phyloP scores from a whole-genome alignment of 257 asterid species.

The Nicotiana otophora region DNA sequence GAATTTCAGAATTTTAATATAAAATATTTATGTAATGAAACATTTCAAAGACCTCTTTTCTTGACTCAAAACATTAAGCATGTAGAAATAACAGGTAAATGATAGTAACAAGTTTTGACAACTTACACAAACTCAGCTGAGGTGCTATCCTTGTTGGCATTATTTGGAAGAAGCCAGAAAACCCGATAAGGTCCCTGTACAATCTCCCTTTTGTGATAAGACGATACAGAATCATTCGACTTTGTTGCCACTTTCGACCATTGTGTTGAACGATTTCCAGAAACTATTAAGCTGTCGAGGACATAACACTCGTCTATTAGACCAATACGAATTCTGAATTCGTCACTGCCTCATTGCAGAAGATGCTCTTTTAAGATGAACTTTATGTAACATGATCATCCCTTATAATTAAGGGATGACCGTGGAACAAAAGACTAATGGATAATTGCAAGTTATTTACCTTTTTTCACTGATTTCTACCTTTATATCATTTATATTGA shows the following conservation, averaged over 20 bases:
- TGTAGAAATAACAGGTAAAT: not conserved
- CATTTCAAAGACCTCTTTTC: not conserved
- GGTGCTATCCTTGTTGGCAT: constrained; percentile 46
- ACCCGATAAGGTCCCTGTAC: constrained; percentile 55
- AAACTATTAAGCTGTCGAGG: constrained; percentile 54
- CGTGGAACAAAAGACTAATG: not conserved
- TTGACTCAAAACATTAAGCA: not conserved
- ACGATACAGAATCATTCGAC: constrained; percentile 29
- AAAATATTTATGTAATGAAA: not conserved
- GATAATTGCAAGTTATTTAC: constrained; percentile 21
- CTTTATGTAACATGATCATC: no score
- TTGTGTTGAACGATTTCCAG: constrained; percentile 46
- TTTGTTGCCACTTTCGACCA: constrained; percentile 15
- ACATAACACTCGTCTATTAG: constrained; percentile 4
- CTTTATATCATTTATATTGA: constrained; percentile 38
- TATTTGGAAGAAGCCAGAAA: constrained; percentile 70
- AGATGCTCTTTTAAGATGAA: not conserved
- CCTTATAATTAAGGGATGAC: no score
- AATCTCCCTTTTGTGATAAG: constrained; percentile 60
- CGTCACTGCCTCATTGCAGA: not conserved
- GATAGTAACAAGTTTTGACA: not conserved
- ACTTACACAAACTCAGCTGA: constrained; percentile 84
- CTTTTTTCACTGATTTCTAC: constrained; percentile 56
- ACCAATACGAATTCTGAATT: not conserved
- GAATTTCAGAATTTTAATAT: not conserved